A percentile compares a stretch with the other conserved stretches of the same genome.
phyloP scores from a whole-genome alignment of 306 rosid genomes.

The Ceratonia siliqua region DNA sequence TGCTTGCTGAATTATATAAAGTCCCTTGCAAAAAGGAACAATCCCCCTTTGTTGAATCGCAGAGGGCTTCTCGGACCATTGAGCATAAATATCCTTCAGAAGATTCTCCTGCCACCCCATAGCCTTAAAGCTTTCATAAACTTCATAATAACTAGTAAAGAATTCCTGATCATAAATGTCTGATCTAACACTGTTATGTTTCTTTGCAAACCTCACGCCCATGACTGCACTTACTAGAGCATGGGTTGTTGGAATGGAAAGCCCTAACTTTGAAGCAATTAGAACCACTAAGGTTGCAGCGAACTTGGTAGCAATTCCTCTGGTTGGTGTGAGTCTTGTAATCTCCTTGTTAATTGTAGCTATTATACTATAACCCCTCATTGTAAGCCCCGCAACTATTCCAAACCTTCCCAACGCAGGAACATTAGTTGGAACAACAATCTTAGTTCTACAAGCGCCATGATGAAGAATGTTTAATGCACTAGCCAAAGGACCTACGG shows the following conservation, averaged over 20 bases:
- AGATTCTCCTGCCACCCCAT: conserved; percentile 87
- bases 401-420: conserved; percentile 81
- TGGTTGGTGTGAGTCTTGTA: conserved; percentile 66
- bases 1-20: conserved; percentile 84
- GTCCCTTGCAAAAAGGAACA: conserved; percentile 76
- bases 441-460: conserved; percentile 42
- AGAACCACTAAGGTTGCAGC: conserved; percentile 74
- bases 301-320: conserved; percentile 77
- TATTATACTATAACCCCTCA: conserved; percentile 73
- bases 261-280: conserved; percentile 63
- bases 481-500: conserved; percentile 70
- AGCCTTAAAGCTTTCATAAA: conserved; percentile 66
- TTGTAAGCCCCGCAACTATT: conserved; percentile 63
- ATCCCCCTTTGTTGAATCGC: conserved; percentile 90
- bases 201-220: conserved; percentile 79
- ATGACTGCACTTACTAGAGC: conserved; percentile 76
- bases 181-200: conserved; percentile 64
- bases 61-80: conserved; percentile 81
- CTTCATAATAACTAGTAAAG: conserved; percentile 67
- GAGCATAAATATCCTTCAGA: conserved; percentile 37
- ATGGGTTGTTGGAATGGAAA: conserved; percentile 72
- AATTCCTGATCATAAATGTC: conserved; percentile 75
- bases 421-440: conserved; percentile 61
- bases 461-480: conserved; percentile 63
- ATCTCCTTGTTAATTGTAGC: conserved; percentile 71